Evolutionary conservation across 192 early-diverging fungal genomes (phyloP).

Genomic region (Mortierella alpina): DNA sequence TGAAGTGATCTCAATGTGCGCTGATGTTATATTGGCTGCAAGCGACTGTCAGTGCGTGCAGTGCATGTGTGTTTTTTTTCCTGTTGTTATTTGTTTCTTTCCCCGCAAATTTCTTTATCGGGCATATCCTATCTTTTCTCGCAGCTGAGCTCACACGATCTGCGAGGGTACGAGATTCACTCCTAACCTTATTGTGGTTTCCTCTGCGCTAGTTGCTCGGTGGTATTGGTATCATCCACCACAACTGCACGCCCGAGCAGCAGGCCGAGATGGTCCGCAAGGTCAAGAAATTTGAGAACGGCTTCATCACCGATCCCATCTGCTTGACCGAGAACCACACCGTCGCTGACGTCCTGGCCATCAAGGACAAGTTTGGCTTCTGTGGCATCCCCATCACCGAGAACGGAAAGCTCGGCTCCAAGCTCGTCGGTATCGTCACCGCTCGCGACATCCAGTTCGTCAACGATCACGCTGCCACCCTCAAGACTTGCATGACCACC

Average conservation of each 20-base stretch:
- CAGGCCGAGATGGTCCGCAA: conserved; percentile 98
- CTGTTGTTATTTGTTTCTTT: conserved; percentile 11
- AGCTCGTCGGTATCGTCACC: conserved; percentile 96
- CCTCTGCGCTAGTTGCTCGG: conserved; percentile 70
- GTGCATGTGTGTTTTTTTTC: not conserved
- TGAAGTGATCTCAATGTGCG: conserved; percentile 4
- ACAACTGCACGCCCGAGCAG: conserved; percentile 96
- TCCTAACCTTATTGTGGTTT: conserved; percentile 14
- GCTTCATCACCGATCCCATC: conserved; percentile 96
- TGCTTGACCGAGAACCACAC: conserved; percentile 85
- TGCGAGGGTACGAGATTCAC: not conserved
- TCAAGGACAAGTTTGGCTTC: conserved; percentile 91
- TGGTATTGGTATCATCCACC: conserved; percentile 97
- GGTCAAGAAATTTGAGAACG: conserved; percentile 99
- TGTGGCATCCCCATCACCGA: conserved; percentile 97
- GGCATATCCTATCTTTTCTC: conserved; percentile 10
- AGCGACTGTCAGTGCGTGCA: not conserved
- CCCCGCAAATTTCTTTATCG: conserved; percentile 56
- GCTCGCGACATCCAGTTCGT: conserved; percentile 97
- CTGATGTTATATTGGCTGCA: not conserved
- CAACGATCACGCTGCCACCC: conserved; percentile 67
- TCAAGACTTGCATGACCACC: conserved; percentile 91
- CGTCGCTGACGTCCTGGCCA: conserved; percentile 85
- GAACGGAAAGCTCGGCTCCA: conserved; percentile 87
- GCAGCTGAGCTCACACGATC: conserved; percentile 2